Evolutionary conservation across 345 rosid genomes (phyloP).

Genomic region (Pugionium dolabratum): DNA sequence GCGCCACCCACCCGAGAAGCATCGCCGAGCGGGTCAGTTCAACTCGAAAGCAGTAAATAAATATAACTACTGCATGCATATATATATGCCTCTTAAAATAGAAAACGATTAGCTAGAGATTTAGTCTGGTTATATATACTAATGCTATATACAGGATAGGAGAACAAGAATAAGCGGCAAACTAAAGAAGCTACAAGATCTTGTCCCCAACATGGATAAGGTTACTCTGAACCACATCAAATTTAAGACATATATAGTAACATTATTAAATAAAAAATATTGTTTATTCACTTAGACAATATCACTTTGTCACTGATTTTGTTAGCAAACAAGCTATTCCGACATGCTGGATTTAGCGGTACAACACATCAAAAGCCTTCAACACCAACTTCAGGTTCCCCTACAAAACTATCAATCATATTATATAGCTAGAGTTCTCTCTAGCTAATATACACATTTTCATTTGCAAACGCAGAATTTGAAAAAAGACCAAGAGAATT

Average conservation of each 20-base stretch:
- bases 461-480: conserved; percentile 56
- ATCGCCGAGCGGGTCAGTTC: conserved; percentile 83
- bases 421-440: no score
- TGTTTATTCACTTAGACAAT: neutral
- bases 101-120: neutral
- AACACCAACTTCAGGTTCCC: conserved; percentile 81
- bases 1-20: conserved; percentile 94
- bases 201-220: conserved; percentile 99
- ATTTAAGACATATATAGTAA: neutral
- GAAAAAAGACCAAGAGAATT: conserved; percentile 63
- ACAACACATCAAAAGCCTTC: conserved; percentile 92
- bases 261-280: neutral
- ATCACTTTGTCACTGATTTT: neutral
- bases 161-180: conserved; percentile 95
- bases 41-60: neutral
- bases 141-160: conserved; percentile 62
- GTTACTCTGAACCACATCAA: conserved; percentile 39
- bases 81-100: no score
- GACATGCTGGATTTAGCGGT: conserved; percentile 98
- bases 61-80: no score
- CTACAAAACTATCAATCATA: neutral
- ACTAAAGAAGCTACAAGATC: conserved; percentile 92
- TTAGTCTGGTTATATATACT: neutral
- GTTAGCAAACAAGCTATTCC: conserved; percentile 93
- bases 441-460: neutral